phyloP scores from a whole-genome alignment of 192 early-diverging fungal species.

The Chytriomyces sp. region DNA sequence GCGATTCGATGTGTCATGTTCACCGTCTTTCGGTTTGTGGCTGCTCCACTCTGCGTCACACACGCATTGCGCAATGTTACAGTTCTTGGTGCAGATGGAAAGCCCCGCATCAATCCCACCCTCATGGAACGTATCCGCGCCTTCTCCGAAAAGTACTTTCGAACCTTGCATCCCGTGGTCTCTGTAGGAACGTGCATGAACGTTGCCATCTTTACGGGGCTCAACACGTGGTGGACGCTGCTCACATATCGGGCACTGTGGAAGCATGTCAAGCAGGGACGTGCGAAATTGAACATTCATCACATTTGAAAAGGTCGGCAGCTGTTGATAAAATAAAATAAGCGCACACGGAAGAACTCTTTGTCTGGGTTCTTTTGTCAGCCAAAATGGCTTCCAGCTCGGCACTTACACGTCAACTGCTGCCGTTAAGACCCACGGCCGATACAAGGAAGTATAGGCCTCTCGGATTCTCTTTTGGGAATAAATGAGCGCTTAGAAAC shows the following conservation, averaged over 20 bases:
- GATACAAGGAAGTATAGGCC: too few relatives aligned
- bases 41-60: conserved; percentile 21
- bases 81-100: neutral
- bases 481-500: too few relatives aligned
- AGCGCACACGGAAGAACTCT: too few relatives aligned
- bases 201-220: conserved; percentile 25
- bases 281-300: conserved; percentile 10
- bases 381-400: too few relatives aligned
- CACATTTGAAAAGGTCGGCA: conserved; percentile 27
- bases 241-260: conserved; percentile 35
- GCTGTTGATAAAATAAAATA: neutral
- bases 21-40: conserved; percentile 32
- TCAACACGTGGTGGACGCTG: conserved; percentile 44
- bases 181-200: conserved; percentile 34
- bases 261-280: neutral
- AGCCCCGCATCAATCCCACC: neutral
- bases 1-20: conserved; percentile 33
- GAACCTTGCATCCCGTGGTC: conserved; percentile 23
- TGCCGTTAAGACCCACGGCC: too few relatives aligned
- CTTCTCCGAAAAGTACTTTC: conserved; percentile 1
- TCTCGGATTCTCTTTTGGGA: too few relatives aligned
- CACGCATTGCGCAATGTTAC: conserved; percentile 24
- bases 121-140: neutral
- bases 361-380: too few relatives aligned
- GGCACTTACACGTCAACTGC: too few relatives aligned